These are phyloP conservation scores for Eucalyptus virginea DNA, from an alignment of 345 rosid genomes.

Conservation along the genomic window DNA sequence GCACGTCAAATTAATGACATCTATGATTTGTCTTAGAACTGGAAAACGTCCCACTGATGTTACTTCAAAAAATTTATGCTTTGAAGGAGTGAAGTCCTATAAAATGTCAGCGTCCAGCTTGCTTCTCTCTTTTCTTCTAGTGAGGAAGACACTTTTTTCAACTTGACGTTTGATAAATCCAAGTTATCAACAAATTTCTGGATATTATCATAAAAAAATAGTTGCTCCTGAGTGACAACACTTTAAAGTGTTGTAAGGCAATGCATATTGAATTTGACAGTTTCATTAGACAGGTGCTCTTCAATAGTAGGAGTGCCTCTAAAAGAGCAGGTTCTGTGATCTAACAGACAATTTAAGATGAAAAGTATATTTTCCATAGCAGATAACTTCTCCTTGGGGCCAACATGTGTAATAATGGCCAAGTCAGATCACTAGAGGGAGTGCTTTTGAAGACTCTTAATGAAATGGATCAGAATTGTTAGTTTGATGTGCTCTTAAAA, in stretches of 20 bases:
- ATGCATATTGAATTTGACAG: neutral
- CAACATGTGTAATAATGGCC: neutral
- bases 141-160: neutral
- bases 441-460: neutral
- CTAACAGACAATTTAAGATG: neutral
- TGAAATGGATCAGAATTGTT: neutral
- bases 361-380: neutral
- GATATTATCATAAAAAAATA: neutral
- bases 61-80: neutral
- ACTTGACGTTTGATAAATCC: neutral
- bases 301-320: neutral
- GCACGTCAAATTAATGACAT: neutral
- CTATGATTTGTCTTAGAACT: neutral
- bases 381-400: neutral
- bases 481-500: neutral
- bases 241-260: neutral
- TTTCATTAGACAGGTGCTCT: neutral
- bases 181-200: neutral
- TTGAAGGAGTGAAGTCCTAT: neutral
- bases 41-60: neutral
- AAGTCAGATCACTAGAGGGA: neutral
- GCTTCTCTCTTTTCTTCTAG: neutral
- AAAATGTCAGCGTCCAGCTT: neutral
- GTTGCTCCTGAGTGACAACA: neutral
- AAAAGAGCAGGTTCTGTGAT: neutral